Base-by-base conservation (phyloP, 345 rosid genomes). In the Brassica juncea region DNA sequence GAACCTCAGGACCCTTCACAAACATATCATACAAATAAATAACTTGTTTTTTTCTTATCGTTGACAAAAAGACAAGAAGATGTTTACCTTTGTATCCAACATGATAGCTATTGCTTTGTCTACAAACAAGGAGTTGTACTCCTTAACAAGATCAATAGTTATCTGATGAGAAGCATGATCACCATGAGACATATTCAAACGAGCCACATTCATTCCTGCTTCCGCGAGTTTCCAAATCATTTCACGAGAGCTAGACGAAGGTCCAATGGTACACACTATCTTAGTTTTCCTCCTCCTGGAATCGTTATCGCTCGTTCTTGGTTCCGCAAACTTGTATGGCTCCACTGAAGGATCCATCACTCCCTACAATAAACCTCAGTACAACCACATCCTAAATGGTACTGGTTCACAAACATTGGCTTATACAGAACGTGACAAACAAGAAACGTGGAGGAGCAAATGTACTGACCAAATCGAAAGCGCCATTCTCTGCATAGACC, bases 161-260 rank as follows among this genome's bases (percentile, higher is more conserved):
- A 82, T 90, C 90, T 88, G 85, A 74, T 93, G 99, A 21, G 99
- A 93, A 62, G 89, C 82, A 88, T 93, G 97, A 80, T 95, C 97
- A 16, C 99, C 99, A 82, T 95, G 98, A 0, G 98, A 95, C 98
- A 92, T 93, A 76, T 95, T 95, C 77, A 95, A 82, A 23, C 97
- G 94, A 30, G 99, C 98, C 78, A 95, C 98, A 57, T 95, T 91
- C 98, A 93, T 93, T 78, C 98, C 98, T 11, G 86, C 82, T 80
- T 90, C 98, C 0, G 97, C 97, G 57, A 95, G 88, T 76, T 91
- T 95, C 99, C 99, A 95, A 60, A 95, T 91, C 97, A 95, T 95
- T 65, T 91, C 98, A 1, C 91, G 88, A 10, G 94, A 86, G 81
- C 97, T 94, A n/a, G 97, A 89, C 2, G 99, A 89, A 31, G 98